Evolutionary conservation across 2,329 filamentous ascomycete species (phyloP), one percentile per base, ranked within the genome.

Genomic region (Didymosphaeria variabile): DNA sequence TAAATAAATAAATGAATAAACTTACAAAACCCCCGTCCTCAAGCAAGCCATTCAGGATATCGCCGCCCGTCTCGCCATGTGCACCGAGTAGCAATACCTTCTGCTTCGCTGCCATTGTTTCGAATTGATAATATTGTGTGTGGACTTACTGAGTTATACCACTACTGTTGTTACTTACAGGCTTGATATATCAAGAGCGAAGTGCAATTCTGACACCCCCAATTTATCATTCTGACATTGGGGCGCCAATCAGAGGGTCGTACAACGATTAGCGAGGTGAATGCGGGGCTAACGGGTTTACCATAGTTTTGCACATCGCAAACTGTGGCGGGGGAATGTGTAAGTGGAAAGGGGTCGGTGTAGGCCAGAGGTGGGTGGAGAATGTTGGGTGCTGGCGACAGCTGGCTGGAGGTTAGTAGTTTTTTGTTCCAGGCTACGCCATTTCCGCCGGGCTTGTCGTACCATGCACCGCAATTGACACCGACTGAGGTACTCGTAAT

Each of bases 1-100:
- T n/a, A n/a, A n/a, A n/a, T n/a, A n/a, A n/a, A n/a, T n/a, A n/a
- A n/a, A n/a, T n/a, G n/a, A n/a, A 13, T 40, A 3, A 2, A 47
- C 54, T 21, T 51, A 60, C 58, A 21, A 57, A 60, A 31, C 17
- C 15, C 9, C 47, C 58, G 23, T 58, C 55, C 17, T 59, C 72
- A 9, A 83, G 57, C 2, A 83, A 68, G 5, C 72, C 79, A 13
- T 81, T 63, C 17, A 81, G 62, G 31, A 83, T 78, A 1, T 77
- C 77, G 0, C 57, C 58, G 13, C 81, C 81, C 0, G 81, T 83
- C 36, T 76, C 71, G 10, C 82, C 82, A 9, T 81, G 79, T 5
- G 80, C 81, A n/a, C 81, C 81, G 5, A 80, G 58, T 10, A 82
- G 62, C 5, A 52, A 32, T 19, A 57, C 42, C n/a, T 34, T 52